Percentiles rank a stretch among this genome's conserved stretches.
phyloP scores from a whole-genome alignment of 169 alveolate species.

The Eimeria maxima region DNA sequence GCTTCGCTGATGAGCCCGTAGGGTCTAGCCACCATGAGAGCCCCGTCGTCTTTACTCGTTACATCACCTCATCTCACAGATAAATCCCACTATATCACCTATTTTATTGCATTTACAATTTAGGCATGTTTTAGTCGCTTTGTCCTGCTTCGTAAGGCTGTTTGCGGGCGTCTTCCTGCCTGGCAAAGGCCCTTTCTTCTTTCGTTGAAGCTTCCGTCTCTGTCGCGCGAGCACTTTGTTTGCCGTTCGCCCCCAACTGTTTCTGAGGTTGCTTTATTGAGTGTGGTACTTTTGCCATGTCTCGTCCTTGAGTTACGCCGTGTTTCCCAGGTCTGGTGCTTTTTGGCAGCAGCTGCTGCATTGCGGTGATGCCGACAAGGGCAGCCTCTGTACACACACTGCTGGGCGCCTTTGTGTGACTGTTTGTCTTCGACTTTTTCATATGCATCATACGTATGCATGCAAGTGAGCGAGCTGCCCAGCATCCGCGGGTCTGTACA shows the following conservation, averaged over 20 bases:
- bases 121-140: background rate
- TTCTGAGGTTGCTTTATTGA: background rate
- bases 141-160: background rate
- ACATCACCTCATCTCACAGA: background rate
- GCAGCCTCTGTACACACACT: background rate
- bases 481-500: too few species aligned
- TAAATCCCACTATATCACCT: background rate
- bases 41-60: background rate
- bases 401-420: too few species aligned
- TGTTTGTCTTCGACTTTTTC: too few species aligned
- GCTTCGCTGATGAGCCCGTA: slow-evolving; percentile 20
- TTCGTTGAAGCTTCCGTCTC: background rate
- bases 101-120: background rate
- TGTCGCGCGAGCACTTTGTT: background rate
- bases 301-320: background rate
- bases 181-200: background rate
- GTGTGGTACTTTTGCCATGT: background rate
- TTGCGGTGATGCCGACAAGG: background rate
- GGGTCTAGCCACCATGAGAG: background rate
- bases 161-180: background rate
- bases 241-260: background rate
- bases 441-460: too few species aligned
- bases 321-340: background rate
- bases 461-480: too few species aligned
- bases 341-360: background rate